Base-by-base conservation (phyloP, 768 basidiomycete species). In the Rhodotorula taiwanensis region DNA sequence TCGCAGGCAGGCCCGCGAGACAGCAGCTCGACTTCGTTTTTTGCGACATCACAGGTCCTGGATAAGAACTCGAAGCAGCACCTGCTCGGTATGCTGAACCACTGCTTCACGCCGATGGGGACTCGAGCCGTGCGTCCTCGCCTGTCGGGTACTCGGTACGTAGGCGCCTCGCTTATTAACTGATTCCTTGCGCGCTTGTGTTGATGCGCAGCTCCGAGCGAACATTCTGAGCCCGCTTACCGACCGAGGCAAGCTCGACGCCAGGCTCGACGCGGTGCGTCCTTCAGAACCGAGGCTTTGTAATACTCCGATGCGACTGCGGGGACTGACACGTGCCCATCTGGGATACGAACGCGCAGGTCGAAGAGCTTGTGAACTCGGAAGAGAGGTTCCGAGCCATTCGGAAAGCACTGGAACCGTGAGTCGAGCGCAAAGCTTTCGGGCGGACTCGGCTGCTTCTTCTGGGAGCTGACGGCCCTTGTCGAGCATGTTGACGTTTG, bases 31-130 rank as follows among this genome's bases (percentile, higher is more conserved):
- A n/a, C n/a, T n/a, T n/a, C n/a, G n/a, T n/a, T n/a, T n/a, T n/a
- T n/a, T n/a, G n/a, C n/a, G n/a, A n/a, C n/a, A n/a, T n/a, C n/a
- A 9, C 57, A 72, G 71, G 39, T 69, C 10, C 49, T 71, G 30
- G 65, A 65, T 54, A 55, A 60, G 27, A 66, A 64, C 27, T 64
- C 64, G 48, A 70, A 67, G 49, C 66, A 71, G 33, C 56, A 44
- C 36, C 47, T 65, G 14, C 47, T 65, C 72, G 78, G 76, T 10
- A 53, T 76, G 8, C 67, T 78, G 45, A 88, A 97, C 72, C 80
- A 87, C 64, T 91, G 89, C 1, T 88, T 81, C 70, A 97, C 93
- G 0, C 84, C 91, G 0, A 97, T 97, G 91, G 94, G 86, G 3
- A 77, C 84, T 4, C 81, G 94, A 13, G 80, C 93, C 43, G 76